Conservation (phyloP, 2,329 filamentous ascomycete genomes). For the Alternaria tenuissima region DNA sequence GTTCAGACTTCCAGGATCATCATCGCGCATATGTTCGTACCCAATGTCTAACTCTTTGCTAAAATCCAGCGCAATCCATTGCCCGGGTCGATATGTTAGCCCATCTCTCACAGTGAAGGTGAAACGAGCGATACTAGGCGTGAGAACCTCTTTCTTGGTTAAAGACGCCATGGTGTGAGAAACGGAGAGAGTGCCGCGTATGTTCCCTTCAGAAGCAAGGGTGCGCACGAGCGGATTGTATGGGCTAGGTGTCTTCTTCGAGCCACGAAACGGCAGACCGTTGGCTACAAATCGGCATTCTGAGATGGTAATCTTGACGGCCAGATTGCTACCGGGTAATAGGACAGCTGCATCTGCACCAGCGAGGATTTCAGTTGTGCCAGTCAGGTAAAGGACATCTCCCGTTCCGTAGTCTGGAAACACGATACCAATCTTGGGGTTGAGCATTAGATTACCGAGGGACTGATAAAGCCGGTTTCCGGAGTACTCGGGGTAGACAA, state of each 20-base stretch:
- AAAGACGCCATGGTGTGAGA: conserved; percentile 62
- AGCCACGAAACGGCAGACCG: conserved; percentile 74
- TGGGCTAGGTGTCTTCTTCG: conserved; percentile 68
- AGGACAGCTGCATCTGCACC: conserved; percentile 68
- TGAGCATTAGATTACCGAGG: conserved; percentile 75
- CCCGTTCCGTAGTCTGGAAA: conserved; percentile 79
- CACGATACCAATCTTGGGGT: conserved; percentile 72
- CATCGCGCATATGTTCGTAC: conserved; percentile 84
- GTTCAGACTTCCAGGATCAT: conserved; percentile 80
- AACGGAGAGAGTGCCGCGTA: conserved; percentile 26
- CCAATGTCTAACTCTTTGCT: conserved; percentile 72
- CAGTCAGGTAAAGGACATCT: conserved; percentile 77
- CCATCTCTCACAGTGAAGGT: conserved; percentile 60
- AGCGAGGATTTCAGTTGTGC: conserved; percentile 70
- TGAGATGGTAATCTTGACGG: conserved; percentile 71
- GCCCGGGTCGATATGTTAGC: conserved; percentile 69
- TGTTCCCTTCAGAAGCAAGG: conserved; percentile 65
- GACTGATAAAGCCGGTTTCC: conserved; percentile 87
- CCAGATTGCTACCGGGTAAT: conserved; percentile 75
- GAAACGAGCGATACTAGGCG: conserved; percentile 73
- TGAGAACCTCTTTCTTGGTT: conserved; percentile 65
- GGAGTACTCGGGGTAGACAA: conserved; percentile 84
- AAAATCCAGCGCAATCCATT: conserved; percentile 82
- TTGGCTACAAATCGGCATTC: conserved; percentile 69
- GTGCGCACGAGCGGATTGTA: conserved; percentile 80